Evolutionary conservation across 2,329 filamentous ascomycete species (phyloP), one percentile per base, ranked within the genome.

Genomic region (Colletotrichum eleusines): DNA sequence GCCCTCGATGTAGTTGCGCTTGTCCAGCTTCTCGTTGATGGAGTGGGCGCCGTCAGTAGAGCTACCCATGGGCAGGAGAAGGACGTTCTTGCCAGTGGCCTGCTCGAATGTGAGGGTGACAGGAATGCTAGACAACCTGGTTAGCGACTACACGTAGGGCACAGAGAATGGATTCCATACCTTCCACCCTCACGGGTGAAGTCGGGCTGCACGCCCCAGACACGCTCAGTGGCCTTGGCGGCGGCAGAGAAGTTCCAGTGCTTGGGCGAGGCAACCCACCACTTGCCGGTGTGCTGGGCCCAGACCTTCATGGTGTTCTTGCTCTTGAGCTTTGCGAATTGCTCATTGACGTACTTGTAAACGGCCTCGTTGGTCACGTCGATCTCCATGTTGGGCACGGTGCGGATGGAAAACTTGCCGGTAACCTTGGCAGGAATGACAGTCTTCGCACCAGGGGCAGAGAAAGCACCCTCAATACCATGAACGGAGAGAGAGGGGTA

Each of bases 241-340:
- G 96, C 96, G 33, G 95, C 95, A 38, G 90, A 89, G 84, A 98
- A 99, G 88, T 99, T 99, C 94, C 96, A 98, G 88, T 99, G 95
- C 84, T 97, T 96, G 38, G 96, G 95, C 79, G 92, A 95, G 57
- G 97, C 94, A 58, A 97, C 94, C 96, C 96, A 99, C 96, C 96
- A 99, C 84, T 98, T 98, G 76, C 96, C 96, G 71, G 91, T 91
- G 85, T 99, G 96, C 83, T 95, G 91, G 69, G 95, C 87, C 79
- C 87, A 90, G 63, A 94, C 91, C 77, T 93, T 93, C 78, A 97
- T 82, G 20, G 87, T 94, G 86, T 99, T 99, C 88, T 99, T 99
- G 83, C 92, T 96, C 74, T 90, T 89, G 42, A 98, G 88, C 83
- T 94, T 94, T 76, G 92, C 91, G 81, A 97, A 98, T 75, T 93